Evolutionary conservation across 2,329 filamentous ascomycete genomes (phyloP), one percentile per base, ranked within the genome.

Genomic region (Grosmannia penicillata): DNA sequence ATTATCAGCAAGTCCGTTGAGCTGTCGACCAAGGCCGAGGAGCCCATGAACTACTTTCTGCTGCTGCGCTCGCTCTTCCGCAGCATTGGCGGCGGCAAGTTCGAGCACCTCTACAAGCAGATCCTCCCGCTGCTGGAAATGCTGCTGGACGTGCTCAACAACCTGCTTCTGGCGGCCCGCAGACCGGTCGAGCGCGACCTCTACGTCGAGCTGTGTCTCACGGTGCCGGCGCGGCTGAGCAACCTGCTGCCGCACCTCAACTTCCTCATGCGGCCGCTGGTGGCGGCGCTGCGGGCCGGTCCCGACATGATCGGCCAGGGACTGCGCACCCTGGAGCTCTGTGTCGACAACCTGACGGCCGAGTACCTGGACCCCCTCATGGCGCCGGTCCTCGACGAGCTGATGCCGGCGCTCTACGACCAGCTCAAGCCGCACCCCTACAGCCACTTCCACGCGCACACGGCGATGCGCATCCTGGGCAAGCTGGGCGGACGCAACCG

Each of bases 321-420:
- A 0, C 66, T 99, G 7, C 70, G 93, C 22, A 99, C 91, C 0
- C 64, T 99, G 6, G 91, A 99, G 53, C 72, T 99, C 2, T 99
- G 91, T 51, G 91, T 99, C 15, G 91, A 99, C 46, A 99, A 99
- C 49, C 70, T 99, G 0, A 98, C 93, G 0, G 89, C 91, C 0
- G 91, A 98, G 52, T 99, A 98, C 53, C 65, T 99, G 13, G 91
- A 99, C 50, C 93, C 91, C 0, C 96, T 99, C 51, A 98, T 98
- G 89, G 85, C 89, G 3, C 93, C 91, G 0, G 93, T 96, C 21
- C 96, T 99, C 57, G 89, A 98, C 50, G 91, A 99, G 53, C 67
- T 99, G 32, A 98, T 98, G 91, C 91, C 86, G 33, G 89, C 89
- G 1, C 68, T 99, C 1, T 98, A 93, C 69, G 87, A 95, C 46